Percentiles rank a stretch among this genome's conserved stretches.
These are phyloP conservation scores for Lactuca saligna DNA, from an alignment of 129 eudicot species.

Conservation along the genomic window DNA sequence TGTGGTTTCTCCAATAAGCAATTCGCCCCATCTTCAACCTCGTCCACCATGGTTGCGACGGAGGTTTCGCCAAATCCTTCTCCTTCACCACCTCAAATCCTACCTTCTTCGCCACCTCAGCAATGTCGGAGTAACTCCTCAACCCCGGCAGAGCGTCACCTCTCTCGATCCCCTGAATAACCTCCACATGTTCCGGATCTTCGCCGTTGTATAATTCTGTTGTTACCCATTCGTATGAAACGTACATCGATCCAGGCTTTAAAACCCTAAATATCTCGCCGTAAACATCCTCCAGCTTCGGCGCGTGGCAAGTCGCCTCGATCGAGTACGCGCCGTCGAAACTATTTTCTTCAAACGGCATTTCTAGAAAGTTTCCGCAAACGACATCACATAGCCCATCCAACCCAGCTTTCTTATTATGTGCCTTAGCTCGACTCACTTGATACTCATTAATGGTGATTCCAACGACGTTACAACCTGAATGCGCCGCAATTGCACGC, in stretches of 20 bases:
- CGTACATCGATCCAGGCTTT: constrained; percentile 75
- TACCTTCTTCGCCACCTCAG: constrained; percentile 64
- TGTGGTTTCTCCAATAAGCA: constrained; percentile 94
- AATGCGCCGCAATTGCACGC: constrained; percentile 93
- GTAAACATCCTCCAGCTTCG: constrained; percentile 77
- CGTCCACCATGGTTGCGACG: constrained; percentile 87
- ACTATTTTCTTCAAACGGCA: constrained; percentile 66
- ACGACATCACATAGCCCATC: constrained; percentile 74
- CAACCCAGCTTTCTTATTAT: constrained; percentile 83
- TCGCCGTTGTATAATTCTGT: constrained; percentile 55
- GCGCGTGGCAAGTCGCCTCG: constrained; percentile 97
- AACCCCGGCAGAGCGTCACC: constrained; percentile 92
- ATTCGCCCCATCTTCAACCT: constrained; percentile 91
- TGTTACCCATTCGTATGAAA: constrained; percentile 87
- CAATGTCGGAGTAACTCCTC: constrained; percentile 60
- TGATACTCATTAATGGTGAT: constrained; percentile 95
- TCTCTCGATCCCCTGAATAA: constrained; percentile 87
- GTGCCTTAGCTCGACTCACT: constrained; percentile 66
- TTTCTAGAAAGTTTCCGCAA: constrained; percentile 80
- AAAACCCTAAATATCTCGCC: constrained; percentile 80
- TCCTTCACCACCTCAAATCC: constrained; percentile 89
- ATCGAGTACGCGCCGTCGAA: constrained; percentile 94
- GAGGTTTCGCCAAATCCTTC: constrained; percentile 81
- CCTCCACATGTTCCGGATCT: constrained; percentile 68
- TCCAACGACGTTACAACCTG: constrained; percentile 72